Percentiles rank a stretch among this genome's conserved stretches.
These are phyloP conservation scores for Gloeostereum incarnatum DNA, from an alignment of 768 basidiomycete genomes.

Conservation along the genomic window DNA sequence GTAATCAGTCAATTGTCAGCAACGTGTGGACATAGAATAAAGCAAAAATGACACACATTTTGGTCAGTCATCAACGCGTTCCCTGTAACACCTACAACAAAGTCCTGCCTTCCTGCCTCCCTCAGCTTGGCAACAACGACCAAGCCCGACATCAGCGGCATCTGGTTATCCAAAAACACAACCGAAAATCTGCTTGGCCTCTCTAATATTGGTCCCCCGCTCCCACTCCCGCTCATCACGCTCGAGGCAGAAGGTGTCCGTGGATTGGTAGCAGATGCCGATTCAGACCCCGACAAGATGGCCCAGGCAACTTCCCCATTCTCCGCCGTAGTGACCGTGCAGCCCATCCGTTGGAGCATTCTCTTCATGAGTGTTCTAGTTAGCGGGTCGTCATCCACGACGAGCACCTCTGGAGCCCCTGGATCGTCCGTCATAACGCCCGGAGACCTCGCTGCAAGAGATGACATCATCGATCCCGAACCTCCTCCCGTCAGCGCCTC, in stretches of 20 bases:
- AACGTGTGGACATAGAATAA: conserved; percentile 4
- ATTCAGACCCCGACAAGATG: conserved; percentile 45
- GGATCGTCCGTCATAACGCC: no score
- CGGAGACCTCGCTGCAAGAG: no score
- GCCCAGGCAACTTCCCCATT: conserved; percentile 75
- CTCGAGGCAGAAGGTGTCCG: neutral
- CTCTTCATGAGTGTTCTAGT: conserved; percentile 78
- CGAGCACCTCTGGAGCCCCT: no score
- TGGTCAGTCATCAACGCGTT: conserved; percentile 44
- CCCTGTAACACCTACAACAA: conserved; percentile 78
- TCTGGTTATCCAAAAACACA: conserved; percentile 65
- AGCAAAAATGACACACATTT: conserved; percentile 23
- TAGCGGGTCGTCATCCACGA: conserved; percentile 77
- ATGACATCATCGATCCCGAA: no score
- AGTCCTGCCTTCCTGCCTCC: conserved; percentile 55
- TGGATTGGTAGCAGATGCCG: neutral
- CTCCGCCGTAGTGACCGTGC: conserved; percentile 71
- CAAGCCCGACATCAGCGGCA: conserved; percentile 74
- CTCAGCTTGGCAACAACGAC: conserved; percentile 58
- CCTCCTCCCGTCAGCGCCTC: no score
- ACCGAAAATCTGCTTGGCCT: conserved; percentile 34
- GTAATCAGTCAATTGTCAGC: conserved; percentile 42
- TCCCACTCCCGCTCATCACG: neutral
- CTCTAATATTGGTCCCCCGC: neutral
- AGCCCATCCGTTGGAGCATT: conserved; percentile 71